Percentiles rank a stretch among this genome's conserved stretches.
Evolutionary conservation across 2,329 filamentous ascomycete genomes (phyloP).

Genomic region (Beauveria sp.): DNA sequence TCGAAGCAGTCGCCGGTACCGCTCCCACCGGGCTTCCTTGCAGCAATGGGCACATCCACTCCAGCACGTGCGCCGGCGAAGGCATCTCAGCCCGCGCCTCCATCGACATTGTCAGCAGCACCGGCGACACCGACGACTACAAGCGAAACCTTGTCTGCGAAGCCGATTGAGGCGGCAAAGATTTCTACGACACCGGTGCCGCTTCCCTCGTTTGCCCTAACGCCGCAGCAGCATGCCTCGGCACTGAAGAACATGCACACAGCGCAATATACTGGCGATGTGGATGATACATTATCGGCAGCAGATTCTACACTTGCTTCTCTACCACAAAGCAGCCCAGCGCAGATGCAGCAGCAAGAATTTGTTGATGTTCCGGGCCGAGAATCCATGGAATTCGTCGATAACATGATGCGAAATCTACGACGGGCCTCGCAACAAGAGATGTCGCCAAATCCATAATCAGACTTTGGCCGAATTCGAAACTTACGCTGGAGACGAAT

Average conservation of each 20-base stretch:
- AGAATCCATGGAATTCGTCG: slow-evolving; percentile 42
- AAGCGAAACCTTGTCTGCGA: not conserved
- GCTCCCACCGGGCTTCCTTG: slow-evolving; percentile 34
- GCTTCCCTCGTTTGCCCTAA: slow-evolving; percentile 17
- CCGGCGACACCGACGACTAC: not conserved
- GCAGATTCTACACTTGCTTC: not conserved
- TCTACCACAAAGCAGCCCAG: slow-evolving; percentile 3
- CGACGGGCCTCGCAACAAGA: slow-evolving; percentile 23
- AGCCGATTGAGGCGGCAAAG: not conserved
- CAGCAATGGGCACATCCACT: slow-evolving; percentile 29
- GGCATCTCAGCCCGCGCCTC: slow-evolving; percentile 2
- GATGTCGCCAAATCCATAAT: not conserved
- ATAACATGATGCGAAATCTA: slow-evolving; percentile 46
- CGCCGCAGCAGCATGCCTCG: not conserved
- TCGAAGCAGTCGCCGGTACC: slow-evolving; percentile 37
- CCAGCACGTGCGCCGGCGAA: slow-evolving; percentile 14
- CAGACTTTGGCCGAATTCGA: not conserved
- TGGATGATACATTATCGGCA: too few relatives aligned
- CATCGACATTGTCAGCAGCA: not conserved
- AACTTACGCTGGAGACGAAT: not conserved
- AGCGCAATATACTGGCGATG: not conserved
- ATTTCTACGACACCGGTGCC: slow-evolving; percentile 26
- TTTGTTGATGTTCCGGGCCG: slow-evolving; percentile 35
- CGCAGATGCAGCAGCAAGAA: slow-evolving; percentile 20
- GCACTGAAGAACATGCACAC: not conserved